Evolutionary conservation across 2,329 filamentous ascomycete genomes (phyloP), one percentile per base, ranked within the genome.

Genomic region (Clarireedia monteithiana): DNA sequence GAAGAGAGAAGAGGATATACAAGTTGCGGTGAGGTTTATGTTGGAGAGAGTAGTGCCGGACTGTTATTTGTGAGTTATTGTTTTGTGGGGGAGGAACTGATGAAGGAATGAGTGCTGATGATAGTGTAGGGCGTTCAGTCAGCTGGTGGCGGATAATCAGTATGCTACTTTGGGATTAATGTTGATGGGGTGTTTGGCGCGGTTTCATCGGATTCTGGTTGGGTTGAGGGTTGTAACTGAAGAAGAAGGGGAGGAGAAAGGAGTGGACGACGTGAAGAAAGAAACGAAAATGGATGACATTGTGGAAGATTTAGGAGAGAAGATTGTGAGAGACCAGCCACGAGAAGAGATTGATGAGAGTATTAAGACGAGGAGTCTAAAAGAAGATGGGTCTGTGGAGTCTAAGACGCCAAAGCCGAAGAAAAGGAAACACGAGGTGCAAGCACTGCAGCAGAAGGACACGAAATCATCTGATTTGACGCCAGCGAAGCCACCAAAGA

Each of bases 151-250:
- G 17, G 87, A 91, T 68, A 81, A 79, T 36, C 88, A 90, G 65
- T 88, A 88, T 69, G 82, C 88, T 2, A 75, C 83, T 4, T 75
- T 92, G 2, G 89, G 88, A 4, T 73, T 90, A 20, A 76, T 88
- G 60, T 76, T 92, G 9, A 68, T 91, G 47, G 83, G 80, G 20
- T 71, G 81, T 1, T 71, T 91, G 57, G 84, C 84, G 4, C 80
- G 81, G 59, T 70, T 86, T 23, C 71, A 79, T 58, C 71, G 71
- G 50, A 69, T 75, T 1, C 68, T 82, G 50, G 68, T 69, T 7
- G 64, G 63, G 6, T 63, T 77, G 14, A 49, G 42, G 52, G 53
- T 23, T 15, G 36, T 60, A 2, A 56, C 50, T 3, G 57, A 45
- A 10, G 59, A 62, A 34, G 58, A 54, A 55, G 58, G 58, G 26